These are phyloP conservation scores for Dimargaris cristalligena DNA, from an alignment of 192 early-diverging fungal species.

Conservation along the genomic window DNA sequence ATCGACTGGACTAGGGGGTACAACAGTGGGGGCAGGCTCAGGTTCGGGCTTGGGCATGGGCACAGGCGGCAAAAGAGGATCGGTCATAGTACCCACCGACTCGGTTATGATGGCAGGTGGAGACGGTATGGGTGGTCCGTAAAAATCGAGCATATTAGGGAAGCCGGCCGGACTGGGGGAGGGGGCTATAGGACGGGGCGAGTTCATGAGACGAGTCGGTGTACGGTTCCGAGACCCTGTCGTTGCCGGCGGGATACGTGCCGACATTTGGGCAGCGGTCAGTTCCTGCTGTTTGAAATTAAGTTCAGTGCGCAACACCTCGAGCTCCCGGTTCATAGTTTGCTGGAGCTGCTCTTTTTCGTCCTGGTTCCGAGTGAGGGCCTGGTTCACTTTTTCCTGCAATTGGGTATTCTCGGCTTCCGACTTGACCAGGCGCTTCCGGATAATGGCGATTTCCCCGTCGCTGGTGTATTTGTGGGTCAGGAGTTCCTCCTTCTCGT, in stretches of 20 bases:
- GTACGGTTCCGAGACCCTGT: background rate
- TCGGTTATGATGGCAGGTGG: background rate
- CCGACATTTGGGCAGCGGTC: constrained; percentile 2
- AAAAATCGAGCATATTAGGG: background rate
- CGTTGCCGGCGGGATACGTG: background rate
- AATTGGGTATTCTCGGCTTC: constrained; percentile 9
- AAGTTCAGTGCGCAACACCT: background rate
- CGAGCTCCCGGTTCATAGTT: background rate
- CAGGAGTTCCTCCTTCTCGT: background rate
- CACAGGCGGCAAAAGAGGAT: too few species aligned
- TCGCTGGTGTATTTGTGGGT: constrained; percentile 6
- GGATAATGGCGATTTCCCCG: constrained; percentile 11
- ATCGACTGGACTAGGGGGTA: background rate
- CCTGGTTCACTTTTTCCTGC: background rate
- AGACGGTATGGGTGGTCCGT: background rate
- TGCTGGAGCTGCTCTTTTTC: background rate
- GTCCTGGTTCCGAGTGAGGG: too few species aligned
- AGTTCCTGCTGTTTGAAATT: constrained; percentile 7
- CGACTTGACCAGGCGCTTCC: constrained; percentile 5
- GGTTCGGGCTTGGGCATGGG: too few species aligned
- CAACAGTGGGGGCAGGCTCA: too few species aligned
- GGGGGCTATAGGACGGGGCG: background rate
- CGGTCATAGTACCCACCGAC: constrained; percentile 7
- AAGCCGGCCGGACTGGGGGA: background rate
- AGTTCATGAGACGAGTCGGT: background rate